Percentiles rank a stretch among this genome's conserved stretches.
phyloP scores from a whole-genome alignment of 345 rosid genomes.

The Tarenaya hassleriana region DNA sequence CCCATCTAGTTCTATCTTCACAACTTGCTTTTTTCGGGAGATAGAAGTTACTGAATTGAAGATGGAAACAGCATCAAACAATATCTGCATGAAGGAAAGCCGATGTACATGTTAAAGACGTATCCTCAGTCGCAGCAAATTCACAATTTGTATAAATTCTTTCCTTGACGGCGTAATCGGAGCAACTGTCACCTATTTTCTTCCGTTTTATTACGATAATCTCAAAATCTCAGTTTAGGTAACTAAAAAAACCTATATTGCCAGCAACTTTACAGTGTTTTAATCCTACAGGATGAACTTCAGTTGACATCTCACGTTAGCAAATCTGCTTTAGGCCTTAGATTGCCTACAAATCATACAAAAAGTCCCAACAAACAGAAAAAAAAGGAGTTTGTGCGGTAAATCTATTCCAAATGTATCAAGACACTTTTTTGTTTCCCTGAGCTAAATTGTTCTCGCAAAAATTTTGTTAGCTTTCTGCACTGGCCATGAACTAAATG shows the following conservation, averaged over 20 bases:
- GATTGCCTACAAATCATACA: too few species aligned
- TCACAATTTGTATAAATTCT: not conserved
- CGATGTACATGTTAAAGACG: not conserved
- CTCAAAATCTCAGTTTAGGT: not conserved
- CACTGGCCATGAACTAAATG: not conserved
- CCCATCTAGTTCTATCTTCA: constrained; percentile 58
- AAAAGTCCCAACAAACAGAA: too few species aligned
- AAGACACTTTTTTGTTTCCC: not conserved
- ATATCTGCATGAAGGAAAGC: constrained; percentile 42
- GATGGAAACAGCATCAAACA: constrained; percentile 59
- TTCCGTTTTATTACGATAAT: not conserved
- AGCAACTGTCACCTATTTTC: not conserved
- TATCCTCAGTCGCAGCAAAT: not conserved
- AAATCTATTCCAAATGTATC: too few species aligned
- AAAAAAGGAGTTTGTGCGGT: too few species aligned
- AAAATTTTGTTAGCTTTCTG: not conserved
- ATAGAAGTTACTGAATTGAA: constrained; percentile 61
- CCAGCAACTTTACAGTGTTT: not conserved
- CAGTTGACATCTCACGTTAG: too few species aligned
- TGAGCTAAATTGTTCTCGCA: not conserved
- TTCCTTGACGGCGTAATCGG: not conserved
- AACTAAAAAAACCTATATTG: not conserved
- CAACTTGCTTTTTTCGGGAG: constrained; percentile 68
- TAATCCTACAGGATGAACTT: not conserved
- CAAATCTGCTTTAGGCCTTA: too few species aligned